Base-by-base conservation (phyloP, 1,284 basidiomycete genomes). In the Ceratobasidium theobromae region DNA sequence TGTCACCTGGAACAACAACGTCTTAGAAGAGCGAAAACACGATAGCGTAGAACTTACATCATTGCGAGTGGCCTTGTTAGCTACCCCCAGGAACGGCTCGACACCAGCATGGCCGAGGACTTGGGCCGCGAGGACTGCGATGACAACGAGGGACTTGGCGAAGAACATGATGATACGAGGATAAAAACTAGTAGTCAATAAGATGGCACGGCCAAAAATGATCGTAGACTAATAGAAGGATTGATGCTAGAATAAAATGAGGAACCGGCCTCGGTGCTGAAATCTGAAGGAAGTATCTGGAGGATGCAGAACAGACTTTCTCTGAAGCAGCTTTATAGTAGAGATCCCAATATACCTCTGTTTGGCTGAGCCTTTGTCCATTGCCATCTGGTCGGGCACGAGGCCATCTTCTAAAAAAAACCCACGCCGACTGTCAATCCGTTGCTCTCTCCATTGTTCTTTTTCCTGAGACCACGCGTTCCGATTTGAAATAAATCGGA, bases 81-180 rank as follows among this genome's bases (percentile, higher is more conserved):
- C 68, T 33, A 84, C 78, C 52, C 82, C 84, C 45, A 85, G 77
- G 14, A 76, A 77, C 41, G 83, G 83, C 4, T 76, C 49, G 52
- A 84, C 74, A 8, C 73, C 74, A 16, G 82, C 80, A 68, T 85
- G 84, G 0, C 79, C 82, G 57, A 75, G 71, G 21, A 73, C 78
- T 28, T 77, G 76, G n/a, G 74, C 69, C 1, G 75, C 72, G 43
- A 79, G 68, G 0, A 74, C 73, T 11, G 80, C 72, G 51, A 76
- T 68, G 51, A 78, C 62, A 49, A 75, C 52, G 38, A 73, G 33
- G 18, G 58, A 64, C 58, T 64, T 64, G 58, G 58, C 30, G 48
- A 64, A 64, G 58, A 52, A 64, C 58, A 64, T 64, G 58, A 64
- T 60, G 16, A 60, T 58, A 45, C 38, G 43, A 60, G 57, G 46